Percentiles rank a stretch among this genome's conserved stretches.
phyloP scores from a whole-genome alignment of 345 rosid species.

The Schrenkiella parvula region DNA sequence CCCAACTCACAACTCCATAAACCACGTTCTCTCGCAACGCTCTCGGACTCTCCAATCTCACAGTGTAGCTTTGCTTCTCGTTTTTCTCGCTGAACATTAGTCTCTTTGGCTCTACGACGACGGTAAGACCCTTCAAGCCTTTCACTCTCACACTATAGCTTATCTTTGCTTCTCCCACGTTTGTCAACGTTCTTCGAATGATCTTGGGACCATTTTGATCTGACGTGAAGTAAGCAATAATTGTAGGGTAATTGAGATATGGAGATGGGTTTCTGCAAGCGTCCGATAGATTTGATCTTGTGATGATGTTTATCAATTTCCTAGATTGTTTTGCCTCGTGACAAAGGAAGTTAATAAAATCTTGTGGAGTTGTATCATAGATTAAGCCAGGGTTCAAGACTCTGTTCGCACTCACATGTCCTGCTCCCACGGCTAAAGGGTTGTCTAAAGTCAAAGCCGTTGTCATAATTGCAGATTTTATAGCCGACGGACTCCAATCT shows the following conservation, averaged over 20 bases:
- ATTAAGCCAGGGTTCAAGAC: constrained; percentile 58
- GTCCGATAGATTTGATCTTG: constrained; percentile 31
- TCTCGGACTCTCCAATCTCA: constrained; percentile 47
- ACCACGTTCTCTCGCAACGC: constrained; percentile 35
- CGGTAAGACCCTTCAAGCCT: constrained; percentile 46
- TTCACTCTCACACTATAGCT: constrained; percentile 41
- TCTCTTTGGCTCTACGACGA: constrained; percentile 49
- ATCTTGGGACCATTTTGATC: constrained; percentile 20
- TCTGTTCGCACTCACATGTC: constrained; percentile 40
- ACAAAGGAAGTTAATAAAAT: constrained; percentile 49
- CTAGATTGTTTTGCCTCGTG: constrained; percentile 30
- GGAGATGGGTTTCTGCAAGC: constrained; percentile 36
- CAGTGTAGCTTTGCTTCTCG: constrained; percentile 48
- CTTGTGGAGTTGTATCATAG: constrained; percentile 47
- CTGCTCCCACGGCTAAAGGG: constrained; percentile 68
- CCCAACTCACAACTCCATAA: constrained; percentile 55
- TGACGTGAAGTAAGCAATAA: constrained; percentile 40
- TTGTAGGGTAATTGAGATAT: constrained; percentile 58
- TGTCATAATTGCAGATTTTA: constrained; percentile 53
- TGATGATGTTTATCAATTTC: constrained; percentile 35
- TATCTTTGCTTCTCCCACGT: constrained; percentile 43
- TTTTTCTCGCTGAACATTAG: constrained; percentile 41
- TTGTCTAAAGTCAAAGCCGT: constrained; percentile 43
- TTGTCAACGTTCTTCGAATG: constrained; percentile 46
- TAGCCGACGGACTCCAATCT: constrained; percentile 54